Evolutionary conservation across 768 basidiomycete species (phyloP).

Genomic region (Kwoniella sp.): DNA sequence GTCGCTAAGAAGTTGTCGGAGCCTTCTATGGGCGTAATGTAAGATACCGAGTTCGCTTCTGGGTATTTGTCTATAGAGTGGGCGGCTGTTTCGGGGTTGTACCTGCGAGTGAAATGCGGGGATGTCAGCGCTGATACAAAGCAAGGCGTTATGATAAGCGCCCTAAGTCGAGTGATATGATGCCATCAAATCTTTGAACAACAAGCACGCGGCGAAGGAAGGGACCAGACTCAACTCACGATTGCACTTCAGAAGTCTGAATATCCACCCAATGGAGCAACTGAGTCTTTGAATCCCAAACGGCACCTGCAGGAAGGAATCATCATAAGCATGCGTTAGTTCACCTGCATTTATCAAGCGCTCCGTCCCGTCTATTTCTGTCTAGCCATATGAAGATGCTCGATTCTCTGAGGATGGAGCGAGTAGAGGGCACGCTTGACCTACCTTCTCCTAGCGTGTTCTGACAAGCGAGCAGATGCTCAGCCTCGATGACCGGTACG

Average conservation of each 20-base stretch:
- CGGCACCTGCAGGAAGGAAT: constrained; percentile 29
- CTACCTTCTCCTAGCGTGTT: constrained; percentile 51
- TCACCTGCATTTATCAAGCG: too few relatives aligned
- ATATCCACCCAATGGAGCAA: constrained; percentile 54
- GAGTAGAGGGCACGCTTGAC: not conserved
- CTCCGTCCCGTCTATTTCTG: too few relatives aligned
- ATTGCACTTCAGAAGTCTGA: constrained; percentile 38
- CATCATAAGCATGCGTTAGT: not conserved
- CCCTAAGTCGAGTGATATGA: too few relatives aligned
- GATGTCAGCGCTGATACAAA: too few relatives aligned
- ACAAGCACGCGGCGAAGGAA: too few relatives aligned
- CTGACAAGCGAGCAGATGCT: constrained; percentile 41
- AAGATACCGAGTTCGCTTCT: constrained; percentile 31
- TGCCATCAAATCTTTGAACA: too few relatives aligned
- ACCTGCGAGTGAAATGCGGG: too few relatives aligned
- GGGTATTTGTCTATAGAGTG: constrained; percentile 48
- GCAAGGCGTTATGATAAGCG: too few relatives aligned
- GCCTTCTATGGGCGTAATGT: constrained; percentile 32
- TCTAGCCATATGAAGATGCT: too few relatives aligned
- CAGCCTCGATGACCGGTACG: constrained; percentile 37
- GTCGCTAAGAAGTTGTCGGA: constrained; percentile 43
- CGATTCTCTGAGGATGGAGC: too few relatives aligned
- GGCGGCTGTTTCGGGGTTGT: constrained; percentile 41
- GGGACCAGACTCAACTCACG: too few relatives aligned
- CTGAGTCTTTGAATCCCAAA: constrained; percentile 50